phyloP scores from a whole-genome alignment of 2,329 filamentous ascomycete species.

The Cadophora sp. region DNA sequence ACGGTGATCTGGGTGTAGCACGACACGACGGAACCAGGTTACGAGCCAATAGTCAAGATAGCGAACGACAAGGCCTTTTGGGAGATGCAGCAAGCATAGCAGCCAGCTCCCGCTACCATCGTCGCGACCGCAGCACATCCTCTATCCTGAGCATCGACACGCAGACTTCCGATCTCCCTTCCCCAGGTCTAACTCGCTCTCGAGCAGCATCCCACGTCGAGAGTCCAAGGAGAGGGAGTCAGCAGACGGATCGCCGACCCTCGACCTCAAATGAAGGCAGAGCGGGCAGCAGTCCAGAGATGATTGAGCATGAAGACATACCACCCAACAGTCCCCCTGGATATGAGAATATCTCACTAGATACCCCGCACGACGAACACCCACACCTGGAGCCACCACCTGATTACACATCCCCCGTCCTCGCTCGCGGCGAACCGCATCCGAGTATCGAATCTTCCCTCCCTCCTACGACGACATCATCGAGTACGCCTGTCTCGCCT shows the following conservation, averaged over 20 bases:
- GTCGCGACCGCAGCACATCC: slow-evolving; percentile 57
- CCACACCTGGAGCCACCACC: slow-evolving; percentile 39
- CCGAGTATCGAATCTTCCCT: slow-evolving; percentile 12
- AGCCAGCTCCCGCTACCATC: slow-evolving; percentile 50
- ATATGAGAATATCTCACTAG: slow-evolving; percentile 44
- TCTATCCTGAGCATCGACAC: slow-evolving; percentile 62
- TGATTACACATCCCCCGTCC: slow-evolving; percentile 40
- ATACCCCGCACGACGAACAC: slow-evolving; percentile 33
- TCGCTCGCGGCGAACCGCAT: slow-evolving; percentile 32
- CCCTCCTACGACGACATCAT: slow-evolving; percentile 21
- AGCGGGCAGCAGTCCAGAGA: slow-evolving; percentile 44
- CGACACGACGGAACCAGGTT: slow-evolving; percentile 79
- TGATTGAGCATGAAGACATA: slow-evolving; percentile 42
- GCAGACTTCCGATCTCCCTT: slow-evolving; percentile 52
- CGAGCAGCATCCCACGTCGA: slow-evolving; percentile 52
- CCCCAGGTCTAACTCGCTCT: slow-evolving; percentile 50
- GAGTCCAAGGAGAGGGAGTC: slow-evolving; percentile 44
- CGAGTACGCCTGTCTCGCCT: slow-evolving; percentile 11
- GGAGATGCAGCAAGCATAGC: slow-evolving; percentile 66
- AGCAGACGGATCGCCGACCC: slow-evolving; percentile 23
- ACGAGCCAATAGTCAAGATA: slow-evolving; percentile 75
- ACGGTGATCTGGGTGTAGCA: slow-evolving; percentile 77
- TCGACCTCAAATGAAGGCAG: slow-evolving; percentile 28
- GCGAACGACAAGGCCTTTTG: slow-evolving; percentile 73
- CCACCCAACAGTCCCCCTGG: slow-evolving; percentile 42